These are phyloP conservation scores for Myriangium duriaei DNA, from an alignment of 2,329 filamentous ascomycete genomes.

Conservation along the genomic window DNA sequence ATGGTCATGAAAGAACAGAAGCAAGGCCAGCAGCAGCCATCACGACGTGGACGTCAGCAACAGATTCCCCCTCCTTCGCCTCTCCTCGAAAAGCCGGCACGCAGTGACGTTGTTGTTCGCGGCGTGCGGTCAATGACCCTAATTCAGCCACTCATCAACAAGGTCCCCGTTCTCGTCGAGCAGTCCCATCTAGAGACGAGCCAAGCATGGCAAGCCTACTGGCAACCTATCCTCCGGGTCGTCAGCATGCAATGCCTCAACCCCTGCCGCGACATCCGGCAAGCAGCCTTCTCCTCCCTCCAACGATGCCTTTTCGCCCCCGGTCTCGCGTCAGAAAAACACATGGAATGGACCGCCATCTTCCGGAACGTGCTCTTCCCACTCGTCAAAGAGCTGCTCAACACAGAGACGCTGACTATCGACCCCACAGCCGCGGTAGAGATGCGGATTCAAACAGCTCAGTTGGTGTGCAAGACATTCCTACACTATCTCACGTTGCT, in stretches of 20 bases:
- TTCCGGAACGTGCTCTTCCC: constrained; percentile 92
- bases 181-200: constrained; percentile 71
- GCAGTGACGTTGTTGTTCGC: constrained; percentile 60
- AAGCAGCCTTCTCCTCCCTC: constrained; percentile 73
- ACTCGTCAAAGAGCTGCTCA: constrained; percentile 71
- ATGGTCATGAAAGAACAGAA: constrained; percentile 59
- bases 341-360: constrained; percentile 80
- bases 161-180: constrained; percentile 76
- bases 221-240: constrained; percentile 86
- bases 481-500: constrained; percentile 79
- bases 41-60: constrained; percentile 12
- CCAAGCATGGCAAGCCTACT: constrained; percentile 89
- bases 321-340: constrained; percentile 68
- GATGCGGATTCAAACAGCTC: constrained; percentile 82
- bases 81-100: constrained; percentile 31
- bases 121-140: constrained; percentile 71
- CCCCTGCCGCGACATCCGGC: constrained; percentile 82
- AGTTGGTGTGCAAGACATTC: constrained; percentile 88
- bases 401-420: constrained; percentile 86
- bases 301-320: constrained; percentile 78
- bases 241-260: constrained; percentile 86
- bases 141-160: constrained; percentile 67
- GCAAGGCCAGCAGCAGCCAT: constrained; percentile 19
- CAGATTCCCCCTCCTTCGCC: constrained; percentile 15
- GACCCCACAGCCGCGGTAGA: constrained; percentile 92